Conservation (phyloP, 2,329 filamentous ascomycete genomes). For the Hypoxylon sp. region DNA sequence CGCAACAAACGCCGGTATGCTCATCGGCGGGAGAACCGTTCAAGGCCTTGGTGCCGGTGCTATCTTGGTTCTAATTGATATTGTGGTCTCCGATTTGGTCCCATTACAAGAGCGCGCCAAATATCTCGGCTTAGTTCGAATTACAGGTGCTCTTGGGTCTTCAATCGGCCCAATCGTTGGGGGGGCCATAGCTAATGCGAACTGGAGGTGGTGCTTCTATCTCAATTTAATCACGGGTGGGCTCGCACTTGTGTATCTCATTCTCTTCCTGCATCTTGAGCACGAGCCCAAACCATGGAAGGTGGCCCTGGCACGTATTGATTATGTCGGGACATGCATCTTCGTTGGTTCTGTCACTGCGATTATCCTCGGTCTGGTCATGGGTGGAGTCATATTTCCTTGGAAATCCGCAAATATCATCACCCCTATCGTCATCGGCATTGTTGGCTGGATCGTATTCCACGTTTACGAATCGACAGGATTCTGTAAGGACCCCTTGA, state of each 20-base stretch:
- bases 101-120: conserved; percentile 54
- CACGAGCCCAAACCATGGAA: conserved; percentile 16
- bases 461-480: conserved; percentile 43
- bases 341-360: conserved; percentile 47
- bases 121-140: conserved; percentile 46
- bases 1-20: conserved; percentile 47
- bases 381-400: conserved; percentile 13
- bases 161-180: conserved; percentile 43
- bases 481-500: conserved; percentile 43
- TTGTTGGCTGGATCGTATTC: conserved; percentile 50
- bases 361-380: conserved; percentile 46
- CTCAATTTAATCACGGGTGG: conserved; percentile 45
- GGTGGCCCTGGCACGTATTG: conserved; percentile 41
- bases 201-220: conserved; percentile 53
- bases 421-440: conserved; percentile 49
- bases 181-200: conserved; percentile 23
- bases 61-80: conserved; percentile 19
- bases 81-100: conserved; percentile 59
- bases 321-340: conserved; percentile 50
- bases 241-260: conserved; percentile 38
- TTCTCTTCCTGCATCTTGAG: conserved; percentile 46
- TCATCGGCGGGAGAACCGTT: conserved; percentile 49
- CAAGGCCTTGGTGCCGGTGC: conserved; percentile 51
- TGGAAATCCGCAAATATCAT: conserved; percentile 3
- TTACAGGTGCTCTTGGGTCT: conserved; percentile 44